Evolutionary conservation across 768 basidiomycete species (phyloP).

Genomic region (Termitomyces sp.): DNA sequence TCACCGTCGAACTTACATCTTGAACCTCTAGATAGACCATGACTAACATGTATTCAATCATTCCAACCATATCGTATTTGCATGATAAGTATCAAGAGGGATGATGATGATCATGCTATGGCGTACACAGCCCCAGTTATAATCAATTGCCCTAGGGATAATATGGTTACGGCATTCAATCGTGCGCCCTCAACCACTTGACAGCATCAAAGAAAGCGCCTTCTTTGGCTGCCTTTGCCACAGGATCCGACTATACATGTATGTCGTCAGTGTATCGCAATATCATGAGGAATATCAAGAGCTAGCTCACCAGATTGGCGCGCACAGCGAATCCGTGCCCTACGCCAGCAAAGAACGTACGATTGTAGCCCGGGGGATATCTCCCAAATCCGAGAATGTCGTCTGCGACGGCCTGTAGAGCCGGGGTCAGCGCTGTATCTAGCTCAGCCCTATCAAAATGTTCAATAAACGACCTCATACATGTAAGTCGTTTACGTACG

Average conservation of each 20-base stretch:
- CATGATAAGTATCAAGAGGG: background rate
- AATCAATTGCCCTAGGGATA: background rate
- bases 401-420: conserved; percentile 10
- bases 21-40: background rate
- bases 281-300: background rate
- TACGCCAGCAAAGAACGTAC: conserved; percentile 12
- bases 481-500: conserved; percentile 1
- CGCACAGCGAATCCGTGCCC: conserved; percentile 14
- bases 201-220: conserved; percentile 15
- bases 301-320: conserved; percentile 10
- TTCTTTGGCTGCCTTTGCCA: conserved; percentile 13
- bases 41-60: background rate
- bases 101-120: background rate
- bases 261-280: background rate
- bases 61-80: background rate
- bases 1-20: background rate
- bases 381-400: conserved; percentile 10
- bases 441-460: conserved; percentile 7
- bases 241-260: conserved; percentile 9
- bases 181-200: conserved; percentile 10
- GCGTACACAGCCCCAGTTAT: background rate
- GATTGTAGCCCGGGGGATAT: conserved; percentile 12
- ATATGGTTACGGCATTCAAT: background rate
- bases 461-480: background rate
- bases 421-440: conserved; percentile 9